Percentiles rank a stretch among this genome's conserved stretches.
Evolutionary conservation across 2,329 filamentous ascomycete species (phyloP).

Genomic region (Neofusicoccum umdonicola): DNA sequence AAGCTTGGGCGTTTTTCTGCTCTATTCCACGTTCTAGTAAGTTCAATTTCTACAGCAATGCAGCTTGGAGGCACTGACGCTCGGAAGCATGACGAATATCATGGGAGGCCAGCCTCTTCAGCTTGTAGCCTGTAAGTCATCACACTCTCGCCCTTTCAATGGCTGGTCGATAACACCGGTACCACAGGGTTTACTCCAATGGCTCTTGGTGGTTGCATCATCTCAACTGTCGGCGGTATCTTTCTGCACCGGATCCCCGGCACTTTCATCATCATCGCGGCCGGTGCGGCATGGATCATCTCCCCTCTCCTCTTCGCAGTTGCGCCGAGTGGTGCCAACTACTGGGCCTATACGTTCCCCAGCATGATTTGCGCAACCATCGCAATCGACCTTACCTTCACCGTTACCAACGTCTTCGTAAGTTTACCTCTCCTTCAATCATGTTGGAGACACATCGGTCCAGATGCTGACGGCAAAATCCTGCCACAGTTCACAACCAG

Average conservation of each 20-base stretch:
- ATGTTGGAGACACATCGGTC: too few species aligned
- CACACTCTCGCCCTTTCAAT: not conserved
- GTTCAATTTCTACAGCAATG: constrained; percentile 23
- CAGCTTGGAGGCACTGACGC: not conserved
- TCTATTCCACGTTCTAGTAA: constrained; percentile 69
- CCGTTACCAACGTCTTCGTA: constrained; percentile 68
- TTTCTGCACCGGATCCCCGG: constrained; percentile 66
- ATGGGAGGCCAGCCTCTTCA: constrained; percentile 60
- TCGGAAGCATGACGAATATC: constrained; percentile 56
- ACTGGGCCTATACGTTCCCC: constrained; percentile 75
- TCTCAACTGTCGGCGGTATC: constrained; percentile 62
- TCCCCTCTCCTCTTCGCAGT: constrained; percentile 63
- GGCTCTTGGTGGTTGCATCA: constrained; percentile 64
- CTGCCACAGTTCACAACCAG: constrained; percentile 59
- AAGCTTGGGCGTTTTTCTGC: constrained; percentile 64
- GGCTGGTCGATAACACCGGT: not conserved
- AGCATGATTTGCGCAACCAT: constrained; percentile 68
- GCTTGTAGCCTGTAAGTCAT: constrained; percentile 59
- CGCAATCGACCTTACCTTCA: constrained; percentile 73
- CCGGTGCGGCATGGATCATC: constrained; percentile 58
- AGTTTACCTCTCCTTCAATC: not conserved
- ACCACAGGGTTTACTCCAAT: constrained; percentile 56
- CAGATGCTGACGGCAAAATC: not conserved
- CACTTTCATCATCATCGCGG: constrained; percentile 61
- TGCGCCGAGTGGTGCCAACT: constrained; percentile 55